These are phyloP conservation scores for Chaetoscypha palmicola DNA, from an alignment of 2,329 filamentous ascomycete species.

Conservation along the genomic window DNA sequence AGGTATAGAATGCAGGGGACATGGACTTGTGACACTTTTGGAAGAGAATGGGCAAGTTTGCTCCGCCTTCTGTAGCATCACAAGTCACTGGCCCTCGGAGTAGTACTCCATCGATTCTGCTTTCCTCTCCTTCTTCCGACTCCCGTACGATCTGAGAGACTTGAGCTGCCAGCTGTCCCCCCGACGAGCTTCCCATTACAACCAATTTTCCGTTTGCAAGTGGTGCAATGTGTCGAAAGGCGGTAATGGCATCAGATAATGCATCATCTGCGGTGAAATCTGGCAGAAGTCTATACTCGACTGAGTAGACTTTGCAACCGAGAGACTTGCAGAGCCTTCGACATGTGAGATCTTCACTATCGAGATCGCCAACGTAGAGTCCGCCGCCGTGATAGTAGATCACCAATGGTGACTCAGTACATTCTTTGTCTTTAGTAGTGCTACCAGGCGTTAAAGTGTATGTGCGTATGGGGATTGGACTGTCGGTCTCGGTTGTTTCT, in stretches of 20 bases:
- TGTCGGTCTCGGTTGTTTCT: background rate
- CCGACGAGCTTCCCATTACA: constrained; percentile 42
- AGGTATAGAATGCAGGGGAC: constrained; percentile 32
- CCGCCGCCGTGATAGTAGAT: constrained; percentile 45
- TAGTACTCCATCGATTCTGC: constrained; percentile 35
- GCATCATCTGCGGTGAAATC: constrained; percentile 34
- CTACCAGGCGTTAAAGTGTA: constrained; percentile 9
- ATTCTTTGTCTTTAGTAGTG: background rate
- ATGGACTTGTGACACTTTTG: constrained; percentile 35
- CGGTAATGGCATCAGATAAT: constrained; percentile 37
- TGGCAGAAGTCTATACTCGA: constrained; percentile 42
- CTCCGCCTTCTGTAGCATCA: constrained; percentile 32
- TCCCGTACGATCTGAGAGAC: constrained; percentile 33
- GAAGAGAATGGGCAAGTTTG: constrained; percentile 34
- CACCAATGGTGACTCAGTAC: constrained; percentile 20
- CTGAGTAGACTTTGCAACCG: constrained; percentile 35
- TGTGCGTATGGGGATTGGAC: constrained; percentile 16
- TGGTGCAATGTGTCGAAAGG: constrained; percentile 28
- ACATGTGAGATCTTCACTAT: constrained; percentile 43
- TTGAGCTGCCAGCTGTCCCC: constrained; percentile 41
- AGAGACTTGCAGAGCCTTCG: constrained; percentile 35
- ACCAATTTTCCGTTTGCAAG: constrained; percentile 15
- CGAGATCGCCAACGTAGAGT: constrained; percentile 40
- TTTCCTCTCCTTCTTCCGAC: constrained; percentile 9
- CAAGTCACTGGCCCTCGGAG: constrained; percentile 43